These are phyloP conservation scores for Aspergillus homomorphus DNA, from an alignment of 495 filamentous ascomycete species.

Conservation along the genomic window DNA sequence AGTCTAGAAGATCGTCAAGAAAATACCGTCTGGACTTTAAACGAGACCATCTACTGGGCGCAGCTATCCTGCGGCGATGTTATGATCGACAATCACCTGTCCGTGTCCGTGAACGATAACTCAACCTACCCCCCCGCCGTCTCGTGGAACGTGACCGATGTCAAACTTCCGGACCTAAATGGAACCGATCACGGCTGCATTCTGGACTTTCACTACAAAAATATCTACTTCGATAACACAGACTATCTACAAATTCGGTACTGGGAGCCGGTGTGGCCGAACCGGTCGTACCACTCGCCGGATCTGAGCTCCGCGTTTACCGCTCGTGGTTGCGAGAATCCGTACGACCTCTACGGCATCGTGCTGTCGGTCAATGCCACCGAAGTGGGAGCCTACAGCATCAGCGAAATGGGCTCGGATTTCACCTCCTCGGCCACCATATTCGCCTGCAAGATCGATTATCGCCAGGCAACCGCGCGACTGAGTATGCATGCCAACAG, in stretches of 20 bases:
- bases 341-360: slow-evolving; percentile 40
- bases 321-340: slow-evolving; percentile 28
- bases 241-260: slow-evolving; percentile 41
- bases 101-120: slow-evolving; percentile 25
- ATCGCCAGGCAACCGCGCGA: slow-evolving; percentile 31
- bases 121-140: slow-evolving; percentile 16
- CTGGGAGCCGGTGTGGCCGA: slow-evolving; percentile 35
- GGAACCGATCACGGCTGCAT: slow-evolving; percentile 22
- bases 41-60: slow-evolving; percentile 41
- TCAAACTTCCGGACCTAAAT: slow-evolving; percentile 21
- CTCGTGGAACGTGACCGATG: slow-evolving; percentile 33
- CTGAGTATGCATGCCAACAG: slow-evolving; percentile 43
- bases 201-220: slow-evolving; percentile 35
- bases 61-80: slow-evolving; percentile 28
- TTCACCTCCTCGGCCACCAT: slow-evolving; percentile 30
- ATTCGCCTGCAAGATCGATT: slow-evolving; percentile 38
- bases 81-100: slow-evolving; percentile 20
- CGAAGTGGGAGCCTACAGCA: neutral
- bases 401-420: slow-evolving; percentile 9
- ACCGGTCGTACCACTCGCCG: slow-evolving; percentile 8
- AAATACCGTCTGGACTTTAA: slow-evolving; percentile 34
- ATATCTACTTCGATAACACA: slow-evolving; percentile 29
- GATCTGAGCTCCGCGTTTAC: slow-evolving; percentile 25
- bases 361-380: slow-evolving; percentile 36
- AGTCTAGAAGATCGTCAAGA: slow-evolving; percentile 20